Conservation (phyloP, 805 yeast genomes). For the Scheffersomyces coipomensis region DNA sequence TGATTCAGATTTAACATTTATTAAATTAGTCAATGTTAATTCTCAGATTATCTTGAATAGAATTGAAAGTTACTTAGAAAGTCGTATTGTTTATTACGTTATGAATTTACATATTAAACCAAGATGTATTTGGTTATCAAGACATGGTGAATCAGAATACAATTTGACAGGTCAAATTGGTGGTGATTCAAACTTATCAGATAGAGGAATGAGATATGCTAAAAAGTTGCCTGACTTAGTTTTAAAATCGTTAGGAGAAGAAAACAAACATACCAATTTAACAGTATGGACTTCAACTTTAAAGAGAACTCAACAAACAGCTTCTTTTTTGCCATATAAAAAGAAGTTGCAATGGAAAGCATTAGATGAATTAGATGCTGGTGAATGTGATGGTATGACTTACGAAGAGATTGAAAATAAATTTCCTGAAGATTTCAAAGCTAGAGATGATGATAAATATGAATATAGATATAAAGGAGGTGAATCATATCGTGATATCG, state of each 20-base stretch:
- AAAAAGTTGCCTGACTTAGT: constrained; percentile 76
- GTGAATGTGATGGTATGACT: constrained; percentile 96
- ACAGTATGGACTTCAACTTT: constrained; percentile 97
- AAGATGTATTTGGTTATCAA: constrained; percentile 85
- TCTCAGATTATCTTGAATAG: constrained; percentile 85
- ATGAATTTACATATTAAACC: constrained; percentile 96
- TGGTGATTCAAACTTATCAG: constrained; percentile 85
- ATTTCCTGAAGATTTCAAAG: constrained; percentile 93
- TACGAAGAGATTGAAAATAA: constrained; percentile 84
- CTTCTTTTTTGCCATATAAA: constrained; percentile 74
- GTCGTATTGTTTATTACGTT: constrained; percentile 90
- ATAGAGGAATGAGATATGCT: constrained; percentile 83
- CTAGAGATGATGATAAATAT: constrained; percentile 93
- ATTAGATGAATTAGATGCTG: constrained; percentile 94
- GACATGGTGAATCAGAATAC: constrained; percentile 94
- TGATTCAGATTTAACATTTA: constrained; percentile 73
- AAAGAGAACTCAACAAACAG: constrained; percentile 89
- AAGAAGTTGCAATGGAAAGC: constrained; percentile 91
- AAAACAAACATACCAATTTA: constrained; percentile 49
- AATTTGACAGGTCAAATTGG: constrained; percentile 94
- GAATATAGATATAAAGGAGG: constrained; percentile 97
- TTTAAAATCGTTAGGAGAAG: constrained; percentile 58
- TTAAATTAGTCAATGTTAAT: constrained; percentile 84
- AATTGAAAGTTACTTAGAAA: constrained; percentile 84
- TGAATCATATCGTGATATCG: constrained; percentile 94